Conservation (phyloP, 805 yeast species). For the Saccharomycopsis malanga region DNA sequence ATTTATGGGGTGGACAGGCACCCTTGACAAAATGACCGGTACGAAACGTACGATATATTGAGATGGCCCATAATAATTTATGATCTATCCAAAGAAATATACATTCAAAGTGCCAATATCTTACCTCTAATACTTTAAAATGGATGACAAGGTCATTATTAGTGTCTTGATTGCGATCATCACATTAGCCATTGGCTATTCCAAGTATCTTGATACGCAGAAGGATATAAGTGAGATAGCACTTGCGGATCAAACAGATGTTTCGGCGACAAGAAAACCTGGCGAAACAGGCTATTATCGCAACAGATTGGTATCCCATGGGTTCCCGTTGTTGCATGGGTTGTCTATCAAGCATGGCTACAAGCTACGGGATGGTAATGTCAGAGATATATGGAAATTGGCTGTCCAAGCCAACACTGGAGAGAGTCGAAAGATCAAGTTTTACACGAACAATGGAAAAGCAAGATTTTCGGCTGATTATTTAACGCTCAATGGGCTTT, state of each 20-base stretch:
- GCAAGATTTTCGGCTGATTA: slow-evolving; percentile 2
- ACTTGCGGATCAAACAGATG: slow-evolving; percentile 40
- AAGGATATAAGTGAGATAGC: slow-evolving; percentile 15
- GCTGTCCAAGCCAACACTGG: slow-evolving; percentile 18
- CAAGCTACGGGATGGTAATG: slow-evolving; percentile 50
- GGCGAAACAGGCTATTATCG: slow-evolving; percentile 58
- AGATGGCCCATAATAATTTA: too few relatives aligned
- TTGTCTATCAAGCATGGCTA: slow-evolving; percentile 47
- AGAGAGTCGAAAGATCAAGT: slow-evolving; percentile 1
- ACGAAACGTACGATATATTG: too few relatives aligned
- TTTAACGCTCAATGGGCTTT: slow-evolving; percentile 8
- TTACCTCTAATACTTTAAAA: background rate
- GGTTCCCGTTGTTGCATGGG: slow-evolving; percentile 49
- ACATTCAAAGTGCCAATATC: too few relatives aligned
- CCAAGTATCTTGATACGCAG: slow-evolving; percentile 21
- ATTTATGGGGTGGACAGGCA: too few relatives aligned
- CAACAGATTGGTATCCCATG: slow-evolving; percentile 56
- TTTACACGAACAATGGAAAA: slow-evolving; percentile 7
- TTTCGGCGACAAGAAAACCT: slow-evolving; percentile 45
- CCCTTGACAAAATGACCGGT: too few relatives aligned
- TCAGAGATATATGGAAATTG: slow-evolving; percentile 51
- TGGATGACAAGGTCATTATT: background rate
- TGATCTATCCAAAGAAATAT: too few relatives aligned
- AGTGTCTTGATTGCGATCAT: background rate
- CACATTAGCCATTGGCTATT: slow-evolving; percentile 8